Base-by-base conservation (phyloP, 768 basidiomycete species). In the Omphalotus guepiniiformis region DNA sequence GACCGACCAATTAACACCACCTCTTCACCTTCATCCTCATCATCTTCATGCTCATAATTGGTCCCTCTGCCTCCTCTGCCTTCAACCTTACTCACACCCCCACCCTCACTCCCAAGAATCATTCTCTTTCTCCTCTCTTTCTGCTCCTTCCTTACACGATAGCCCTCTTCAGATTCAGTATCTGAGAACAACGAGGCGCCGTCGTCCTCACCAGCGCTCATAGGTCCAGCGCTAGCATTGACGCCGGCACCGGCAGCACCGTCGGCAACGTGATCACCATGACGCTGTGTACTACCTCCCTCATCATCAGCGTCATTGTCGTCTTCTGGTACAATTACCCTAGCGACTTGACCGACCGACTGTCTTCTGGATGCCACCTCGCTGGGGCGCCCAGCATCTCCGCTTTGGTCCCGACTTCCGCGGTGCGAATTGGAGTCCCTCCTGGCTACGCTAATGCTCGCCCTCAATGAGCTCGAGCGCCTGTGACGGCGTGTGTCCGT, bases 401-500 rank as follows among this genome's bases (percentile, higher is more conserved):
- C n/a, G 9, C 30, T 32, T 32, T n/a, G 9, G n/a, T n/a, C 30
- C 30, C 9, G n/a, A 32, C 30, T 32, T n/a, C 30, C 30, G n/a
- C 30, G 9, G 9, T n/a, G 30, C 30, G 9, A 9, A n/a, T n/a
- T n/a, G n/a, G n/a, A n/a, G n/a, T n/a, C n/a, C n/a, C n/a, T n/a
- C n/a, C n/a, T n/a, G n/a, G n/a, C n/a, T n/a, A n/a, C n/a, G n/a
- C n/a, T n/a, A n/a, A n/a, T n/a, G n/a, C n/a, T n/a, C n/a, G n/a
- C n/a, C n/a, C n/a, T n/a, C n/a, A n/a, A n/a, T n/a, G n/a, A n/a
- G n/a, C n/a, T n/a, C n/a, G n/a, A n/a, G n/a, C n/a, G n/a, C n/a
- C n/a, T n/a, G n/a, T n/a, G n/a, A n/a, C n/a, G n/a, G 13, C 76
- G 68, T 2, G 75, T 66, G 49, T 80, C 77, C 2, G 64, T 55